Evolutionary conservation across 495 filamentous ascomycete species (phyloP), one percentile per base, ranked within the genome.

Genomic region (Penicillium soppii): DNA sequence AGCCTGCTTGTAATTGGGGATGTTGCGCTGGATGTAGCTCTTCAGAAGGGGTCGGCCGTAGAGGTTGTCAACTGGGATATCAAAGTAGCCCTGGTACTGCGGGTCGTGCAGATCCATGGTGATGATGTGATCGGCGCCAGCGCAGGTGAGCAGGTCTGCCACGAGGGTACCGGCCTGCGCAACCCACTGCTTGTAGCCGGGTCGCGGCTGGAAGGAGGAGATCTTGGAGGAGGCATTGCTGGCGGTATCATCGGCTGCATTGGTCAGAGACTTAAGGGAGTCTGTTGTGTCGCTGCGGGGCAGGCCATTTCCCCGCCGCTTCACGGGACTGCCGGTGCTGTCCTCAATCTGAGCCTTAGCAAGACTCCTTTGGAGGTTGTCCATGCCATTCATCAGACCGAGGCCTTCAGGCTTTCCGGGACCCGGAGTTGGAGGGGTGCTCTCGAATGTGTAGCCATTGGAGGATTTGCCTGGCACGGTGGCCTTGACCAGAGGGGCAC

Each of bases 71-170:
- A 97, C 95, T 1, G 92, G 92, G 45, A 97, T 96, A 62, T 97
- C 94, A 61, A 98, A 97, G 77, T 95, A 98, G 39, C 94, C 94
- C 68, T 98, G 94, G 65, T 97, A 97, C 70, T 97, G 95, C 53
- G 95, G 91, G 66, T 97, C 94, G 63, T 98, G 94, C 46, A 98
- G 77, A 67, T 98, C 94, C 83, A 81, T 92, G 2, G 94, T 97
- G 61, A 98, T 91, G 66, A 98, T 72, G 69, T 97, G 94, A 71
- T 98, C 95, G 19, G 94, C 91, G 44, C 94, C 94, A 53, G 94
- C 94, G 67, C 91, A 97, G 33, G 91, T 97, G 49, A 98, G 73
- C 43, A 98, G 82, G 66, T 97, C 91, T 19, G 94, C 94, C 17
- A 98, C 88, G 55, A 98, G 78, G 15, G 94, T 97, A 43, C 94